Conservation (phyloP, 371 early-diverging fungal genomes). For the Mortierella sp. region DNA sequence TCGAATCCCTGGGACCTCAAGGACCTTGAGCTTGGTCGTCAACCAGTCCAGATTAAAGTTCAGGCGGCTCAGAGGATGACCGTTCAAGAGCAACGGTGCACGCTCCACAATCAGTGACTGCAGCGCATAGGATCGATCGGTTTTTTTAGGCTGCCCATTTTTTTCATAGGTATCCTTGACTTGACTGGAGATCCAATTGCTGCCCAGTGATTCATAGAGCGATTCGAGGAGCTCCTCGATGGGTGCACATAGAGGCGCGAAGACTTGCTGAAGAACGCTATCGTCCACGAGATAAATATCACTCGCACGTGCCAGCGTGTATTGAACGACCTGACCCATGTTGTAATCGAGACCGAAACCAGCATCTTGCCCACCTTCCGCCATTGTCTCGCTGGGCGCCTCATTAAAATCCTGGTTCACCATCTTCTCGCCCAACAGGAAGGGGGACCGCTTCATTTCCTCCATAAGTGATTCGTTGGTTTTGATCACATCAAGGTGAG, state of each 20-base stretch:
- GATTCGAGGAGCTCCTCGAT: slow-evolving; percentile 73
- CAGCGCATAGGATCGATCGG: slow-evolving; percentile 63
- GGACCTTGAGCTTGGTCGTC: slow-evolving; percentile 61
- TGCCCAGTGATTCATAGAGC: slow-evolving; percentile 77
- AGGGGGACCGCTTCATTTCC: slow-evolving; percentile 70
- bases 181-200: slow-evolving; percentile 71
- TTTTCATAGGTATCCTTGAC: slow-evolving; percentile 66
- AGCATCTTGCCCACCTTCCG: slow-evolving; percentile 15
- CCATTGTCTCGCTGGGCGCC: slow-evolving; percentile 5
- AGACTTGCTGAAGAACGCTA: slow-evolving; percentile 76
- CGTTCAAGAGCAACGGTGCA: slow-evolving; percentile 80
- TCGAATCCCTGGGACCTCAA: slow-evolving; percentile 65
- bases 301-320: slow-evolving; percentile 72
- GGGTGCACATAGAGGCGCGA: slow-evolving; percentile 78
- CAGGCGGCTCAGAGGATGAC: slow-evolving; percentile 66
- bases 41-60: slow-evolving; percentile 62
- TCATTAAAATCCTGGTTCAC: slow-evolving; percentile 31
- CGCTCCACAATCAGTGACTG: slow-evolving; percentile 79
- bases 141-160: slow-evolving; percentile 59
- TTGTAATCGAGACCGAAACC: too few species aligned
- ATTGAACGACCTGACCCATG: slow-evolving; percentile 59
- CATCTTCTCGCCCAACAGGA: slow-evolving; percentile 62
- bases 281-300: slow-evolving; percentile 88
- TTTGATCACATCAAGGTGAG: slow-evolving; percentile 65
- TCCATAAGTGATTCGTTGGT: slow-evolving; percentile 58